A percentile compares a stretch with the other conserved stretches of the same genome.
Conservation (phyloP, 495 filamentous ascomycete species). For the Neurospora sp. region DNA sequence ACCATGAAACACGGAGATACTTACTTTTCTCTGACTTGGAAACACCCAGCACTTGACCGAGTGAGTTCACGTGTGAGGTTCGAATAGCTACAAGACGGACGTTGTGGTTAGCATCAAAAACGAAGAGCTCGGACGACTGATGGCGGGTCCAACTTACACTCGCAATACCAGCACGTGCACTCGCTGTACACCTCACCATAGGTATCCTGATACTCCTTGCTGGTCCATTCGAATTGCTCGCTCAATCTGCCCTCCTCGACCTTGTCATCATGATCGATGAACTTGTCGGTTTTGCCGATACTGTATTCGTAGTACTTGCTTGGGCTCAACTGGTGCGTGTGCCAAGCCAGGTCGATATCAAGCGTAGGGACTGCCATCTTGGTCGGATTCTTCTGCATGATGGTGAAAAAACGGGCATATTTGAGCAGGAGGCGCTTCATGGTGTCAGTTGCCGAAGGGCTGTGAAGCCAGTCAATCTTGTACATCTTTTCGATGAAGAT, state of each 20-base stretch:
- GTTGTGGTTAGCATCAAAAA: background rate
- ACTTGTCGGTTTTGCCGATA: constrained; percentile 28
- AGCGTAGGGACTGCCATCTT: constrained; percentile 67
- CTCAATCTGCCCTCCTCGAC: constrained; percentile 55
- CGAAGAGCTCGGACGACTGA: background rate
- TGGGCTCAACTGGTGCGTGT: constrained; percentile 59
- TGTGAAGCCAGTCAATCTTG: constrained; percentile 67
- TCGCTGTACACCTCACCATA: constrained; percentile 62
- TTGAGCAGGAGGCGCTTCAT: constrained; percentile 58
- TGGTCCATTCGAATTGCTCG: constrained; percentile 64
- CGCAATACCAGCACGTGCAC: constrained; percentile 90
- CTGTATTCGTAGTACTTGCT: constrained; percentile 51
- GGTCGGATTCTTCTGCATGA: constrained; percentile 46
- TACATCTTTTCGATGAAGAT: constrained; percentile 78
- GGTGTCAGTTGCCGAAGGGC: constrained; percentile 50
- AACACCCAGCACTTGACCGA: constrained; percentile 29
- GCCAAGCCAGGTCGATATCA: constrained; percentile 84
- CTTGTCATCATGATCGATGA: constrained; percentile 84
- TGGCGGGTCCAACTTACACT: constrained; percentile 27
- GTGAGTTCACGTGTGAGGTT: constrained; percentile 43
- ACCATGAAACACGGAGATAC: background rate
- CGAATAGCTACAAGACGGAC: constrained; percentile 41
- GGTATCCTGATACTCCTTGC: constrained; percentile 52
- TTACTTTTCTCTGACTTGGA: constrained; percentile 37
- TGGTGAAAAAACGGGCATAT: constrained; percentile 57